Percentiles rank a stretch among this genome's conserved stretches.
phyloP scores from a whole-genome alignment of 2,329 filamentous ascomycete species.

The Trichoderma sp. region DNA sequence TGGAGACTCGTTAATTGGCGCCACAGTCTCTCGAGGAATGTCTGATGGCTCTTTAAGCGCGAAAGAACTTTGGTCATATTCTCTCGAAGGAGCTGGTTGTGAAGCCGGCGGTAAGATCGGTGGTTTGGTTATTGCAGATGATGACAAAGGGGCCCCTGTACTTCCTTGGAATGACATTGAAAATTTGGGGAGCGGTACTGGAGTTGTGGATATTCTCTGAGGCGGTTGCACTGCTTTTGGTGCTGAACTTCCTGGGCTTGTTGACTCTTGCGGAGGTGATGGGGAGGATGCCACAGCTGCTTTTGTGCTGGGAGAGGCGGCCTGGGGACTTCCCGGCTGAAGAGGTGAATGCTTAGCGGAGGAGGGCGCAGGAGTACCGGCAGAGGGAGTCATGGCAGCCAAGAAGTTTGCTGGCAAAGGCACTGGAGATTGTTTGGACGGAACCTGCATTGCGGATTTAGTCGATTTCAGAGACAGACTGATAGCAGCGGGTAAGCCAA shows the following conservation, averaged over 20 bases:
- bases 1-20: background rate
- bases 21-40: background rate
- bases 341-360: constrained; percentile 22
- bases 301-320: constrained; percentile 16
- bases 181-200: constrained; percentile 34
- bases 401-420: constrained; percentile 44
- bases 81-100: background rate
- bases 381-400: constrained; percentile 39
- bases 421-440: constrained; percentile 44
- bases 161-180: constrained; percentile 18
- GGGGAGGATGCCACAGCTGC: constrained; percentile 12
- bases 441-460: constrained; percentile 34
- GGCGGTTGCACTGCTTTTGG: background rate
- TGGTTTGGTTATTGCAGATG: background rate
- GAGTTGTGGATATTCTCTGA: constrained; percentile 30
- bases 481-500: constrained; percentile 30
- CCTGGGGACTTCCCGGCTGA: constrained; percentile 10
- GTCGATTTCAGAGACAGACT: constrained; percentile 28
- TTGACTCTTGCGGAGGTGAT: background rate
- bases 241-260: background rate
- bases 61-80: background rate
- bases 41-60: background rate
- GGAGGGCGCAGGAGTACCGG: constrained; percentile 24
- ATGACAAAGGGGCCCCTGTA: background rate
- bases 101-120: constrained; percentile 9